A percentile compares a stretch with the other conserved stretches of the same genome.
Evolutionary conservation across 164 flowering plant species (phyloP).

Genomic region (Cinnamomum chago): DNA sequence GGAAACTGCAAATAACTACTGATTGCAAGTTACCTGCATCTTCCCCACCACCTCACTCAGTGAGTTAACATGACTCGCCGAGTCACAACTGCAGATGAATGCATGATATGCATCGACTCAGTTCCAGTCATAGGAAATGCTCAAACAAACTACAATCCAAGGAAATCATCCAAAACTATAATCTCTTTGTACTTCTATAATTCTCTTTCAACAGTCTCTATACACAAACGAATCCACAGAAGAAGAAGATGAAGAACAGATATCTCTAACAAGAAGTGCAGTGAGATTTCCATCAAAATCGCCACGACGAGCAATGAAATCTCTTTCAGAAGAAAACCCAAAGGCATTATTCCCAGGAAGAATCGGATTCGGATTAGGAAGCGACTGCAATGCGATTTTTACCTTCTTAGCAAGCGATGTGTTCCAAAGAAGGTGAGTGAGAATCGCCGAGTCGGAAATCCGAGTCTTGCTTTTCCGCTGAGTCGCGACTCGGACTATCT

Average conservation of each 20-base stretch:
- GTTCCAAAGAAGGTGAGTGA: slow-evolving; percentile 46
- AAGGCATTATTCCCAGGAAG: not conserved
- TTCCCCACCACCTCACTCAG: too few relatives aligned
- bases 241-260: slow-evolving; percentile 38
- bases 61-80: too few relatives aligned
- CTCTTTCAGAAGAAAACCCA: not conserved
- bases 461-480: slow-evolving; percentile 53
- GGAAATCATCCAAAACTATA: not conserved
- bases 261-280: slow-evolving; percentile 29
- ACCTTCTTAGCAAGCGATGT: slow-evolving; percentile 32
- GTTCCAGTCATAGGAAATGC: too few relatives aligned
- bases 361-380: slow-evolving; percentile 37
- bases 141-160: too few relatives aligned
- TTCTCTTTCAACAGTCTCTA: slow-evolving; percentile 46
- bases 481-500: slow-evolving; percentile 49
- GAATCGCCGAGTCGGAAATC: slow-evolving; percentile 47
- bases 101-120: too few relatives aligned
- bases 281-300: slow-evolving; percentile 28
- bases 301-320: slow-evolving; percentile 24
- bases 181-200: not conserved
- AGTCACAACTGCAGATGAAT: too few relatives aligned
- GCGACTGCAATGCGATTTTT: slow-evolving; percentile 32
- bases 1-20: too few relatives aligned
- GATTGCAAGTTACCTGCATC: too few relatives aligned
- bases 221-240: slow-evolving; percentile 56